These are phyloP conservation scores for Eucalyptus polybractea DNA, from an alignment of 345 rosid species.

Conservation along the genomic window DNA sequence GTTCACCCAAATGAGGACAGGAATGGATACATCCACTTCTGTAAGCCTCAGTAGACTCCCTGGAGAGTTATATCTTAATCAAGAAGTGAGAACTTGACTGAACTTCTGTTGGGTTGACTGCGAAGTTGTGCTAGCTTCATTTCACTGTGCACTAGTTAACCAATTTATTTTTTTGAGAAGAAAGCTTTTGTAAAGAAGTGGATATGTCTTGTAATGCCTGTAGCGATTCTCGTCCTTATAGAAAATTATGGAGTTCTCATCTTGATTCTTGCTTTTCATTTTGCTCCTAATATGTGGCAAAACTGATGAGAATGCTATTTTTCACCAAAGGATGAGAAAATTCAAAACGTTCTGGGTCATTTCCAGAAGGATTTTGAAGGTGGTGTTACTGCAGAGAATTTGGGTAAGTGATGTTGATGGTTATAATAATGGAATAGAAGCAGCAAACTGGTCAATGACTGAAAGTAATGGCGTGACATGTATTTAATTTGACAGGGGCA, in stretches of 20 bases:
- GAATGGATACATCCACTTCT: not conserved
- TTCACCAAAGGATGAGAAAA: constrained; percentile 53
- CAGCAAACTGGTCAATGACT: not conserved
- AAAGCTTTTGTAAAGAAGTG: not conserved
- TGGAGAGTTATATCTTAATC: not conserved
- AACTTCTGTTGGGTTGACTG: not conserved
- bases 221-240: not conserved
- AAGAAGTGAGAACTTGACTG: not conserved
- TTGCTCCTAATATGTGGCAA: not conserved
- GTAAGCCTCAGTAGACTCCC: not conserved
- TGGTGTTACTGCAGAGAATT: constrained; percentile 26
- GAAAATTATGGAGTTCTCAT: not conserved
- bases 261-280: not conserved
- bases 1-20: not conserved
- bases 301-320: constrained; percentile 2
- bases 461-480: not conserved
- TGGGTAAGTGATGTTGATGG: constrained; percentile 36
- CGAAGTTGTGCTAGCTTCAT: not conserved
- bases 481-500: constrained; percentile 37
- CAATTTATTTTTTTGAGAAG: not conserved
- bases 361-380: constrained; percentile 43
- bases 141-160: not conserved
- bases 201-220: not conserved
- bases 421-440: not conserved
- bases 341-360: constrained; percentile 57